phyloP scores from a whole-genome alignment of 83 land plant species.

The Thuja plicata region DNA sequence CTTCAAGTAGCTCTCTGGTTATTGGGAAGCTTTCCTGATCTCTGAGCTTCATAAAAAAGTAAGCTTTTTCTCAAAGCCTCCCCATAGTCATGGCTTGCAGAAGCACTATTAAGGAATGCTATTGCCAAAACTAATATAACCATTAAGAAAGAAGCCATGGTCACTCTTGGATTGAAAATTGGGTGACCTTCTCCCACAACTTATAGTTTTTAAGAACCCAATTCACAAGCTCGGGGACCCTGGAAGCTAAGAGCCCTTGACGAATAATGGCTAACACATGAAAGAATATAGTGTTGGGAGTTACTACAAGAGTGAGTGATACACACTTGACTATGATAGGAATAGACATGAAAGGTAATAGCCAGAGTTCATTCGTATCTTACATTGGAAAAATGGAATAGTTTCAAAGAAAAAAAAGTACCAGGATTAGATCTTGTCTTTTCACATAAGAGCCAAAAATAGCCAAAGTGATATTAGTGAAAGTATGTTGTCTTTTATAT shows the following conservation, averaged over 20 bases:
- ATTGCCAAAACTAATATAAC: not conserved
- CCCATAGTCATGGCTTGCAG: conserved; percentile 61
- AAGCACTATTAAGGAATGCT: conserved; percentile 24
- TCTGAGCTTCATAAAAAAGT: conserved; percentile 81
- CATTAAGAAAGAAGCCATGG: not conserved
- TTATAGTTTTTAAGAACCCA: not conserved
- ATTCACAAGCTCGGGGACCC: not conserved
- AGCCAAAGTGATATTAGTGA: not conserved
- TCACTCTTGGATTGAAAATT: not conserved
- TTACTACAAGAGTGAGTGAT: not conserved
- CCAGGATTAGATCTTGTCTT: not conserved
- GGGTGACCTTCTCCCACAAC: not conserved
- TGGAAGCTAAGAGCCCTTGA: not conserved
- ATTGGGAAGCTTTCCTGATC: conserved; percentile 67
- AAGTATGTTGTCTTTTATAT: too few species aligned
- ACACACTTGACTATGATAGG: not conserved
- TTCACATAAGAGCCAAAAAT: not conserved
- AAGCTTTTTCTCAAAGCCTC: conserved; percentile 68
- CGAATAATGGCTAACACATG: not conserved
- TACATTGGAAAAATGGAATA: not conserved
- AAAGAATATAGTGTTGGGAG: not conserved
- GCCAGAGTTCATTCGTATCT: not conserved
- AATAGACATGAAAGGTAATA: not conserved
- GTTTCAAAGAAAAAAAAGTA: not conserved
- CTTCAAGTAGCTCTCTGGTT: conserved; percentile 70